Conservation (phyloP, 306 rosid genomes). For the Neltuma alba region DNA sequence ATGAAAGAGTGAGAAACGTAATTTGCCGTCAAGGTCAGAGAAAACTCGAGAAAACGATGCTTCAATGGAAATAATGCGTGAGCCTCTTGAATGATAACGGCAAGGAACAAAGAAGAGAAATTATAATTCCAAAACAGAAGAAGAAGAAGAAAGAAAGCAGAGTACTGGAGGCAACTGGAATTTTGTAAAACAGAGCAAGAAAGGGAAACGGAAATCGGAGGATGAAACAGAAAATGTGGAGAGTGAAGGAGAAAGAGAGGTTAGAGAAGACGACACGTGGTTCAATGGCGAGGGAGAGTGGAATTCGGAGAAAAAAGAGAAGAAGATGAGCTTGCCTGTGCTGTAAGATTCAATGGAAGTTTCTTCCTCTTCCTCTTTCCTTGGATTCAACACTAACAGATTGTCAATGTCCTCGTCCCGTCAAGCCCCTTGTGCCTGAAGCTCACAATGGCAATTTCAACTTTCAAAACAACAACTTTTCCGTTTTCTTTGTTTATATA, state of each 20-base stretch:
- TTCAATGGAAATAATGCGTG: neutral
- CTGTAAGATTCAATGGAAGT: neutral
- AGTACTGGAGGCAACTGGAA: neutral
- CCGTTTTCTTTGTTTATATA: neutral
- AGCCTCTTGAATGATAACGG: neutral
- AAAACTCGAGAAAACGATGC: neutral
- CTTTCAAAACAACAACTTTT: neutral
- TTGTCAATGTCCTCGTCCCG: too few relatives aligned
- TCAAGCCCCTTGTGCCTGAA: neutral
- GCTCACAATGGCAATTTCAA: neutral
- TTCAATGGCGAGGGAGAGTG: neutral
- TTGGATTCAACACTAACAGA: neutral
- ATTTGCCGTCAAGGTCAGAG: neutral
- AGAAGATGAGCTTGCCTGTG: neutral
- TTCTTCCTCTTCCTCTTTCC: neutral
- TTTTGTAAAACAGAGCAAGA: neutral
- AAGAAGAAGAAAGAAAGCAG: neutral
- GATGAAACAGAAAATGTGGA: neutral
- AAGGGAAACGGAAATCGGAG: neutral
- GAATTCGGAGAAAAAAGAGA: neutral
- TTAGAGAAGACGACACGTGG: neutral
- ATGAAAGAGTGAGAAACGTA: neutral
- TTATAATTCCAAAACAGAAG: neutral
- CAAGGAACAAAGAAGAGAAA: neutral
- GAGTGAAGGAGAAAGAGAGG: neutral